Percentiles rank a stretch among this genome's conserved stretches.
Evolutionary conservation across 345 rosid species (phyloP).

Genomic region (Gossypioides kirkii): DNA sequence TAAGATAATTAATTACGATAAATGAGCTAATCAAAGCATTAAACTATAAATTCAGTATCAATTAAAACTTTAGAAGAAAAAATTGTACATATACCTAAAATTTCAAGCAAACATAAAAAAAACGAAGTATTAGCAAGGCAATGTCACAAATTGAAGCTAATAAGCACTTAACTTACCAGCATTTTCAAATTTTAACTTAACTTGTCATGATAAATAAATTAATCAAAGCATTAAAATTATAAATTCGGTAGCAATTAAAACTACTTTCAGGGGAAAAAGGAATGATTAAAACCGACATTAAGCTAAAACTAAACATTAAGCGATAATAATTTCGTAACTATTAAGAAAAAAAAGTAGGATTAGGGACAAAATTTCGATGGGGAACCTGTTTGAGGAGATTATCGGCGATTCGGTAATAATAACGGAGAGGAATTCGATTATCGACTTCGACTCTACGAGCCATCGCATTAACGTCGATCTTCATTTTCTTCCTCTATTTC

Average conservation of each 20-base stretch:
- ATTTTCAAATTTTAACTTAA: slow-evolving; percentile 7
- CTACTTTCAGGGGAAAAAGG: neutral
- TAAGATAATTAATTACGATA: neutral
- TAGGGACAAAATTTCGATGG: neutral
- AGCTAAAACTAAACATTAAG: slow-evolving; percentile 1
- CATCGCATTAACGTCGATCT: slow-evolving; percentile 52
- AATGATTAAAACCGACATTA: neutral
- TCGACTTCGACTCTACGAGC: slow-evolving; percentile 77
- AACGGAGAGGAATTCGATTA: slow-evolving; percentile 59
- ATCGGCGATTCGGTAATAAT: slow-evolving; percentile 77
- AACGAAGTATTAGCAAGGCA: neutral
- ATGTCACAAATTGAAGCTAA: neutral
- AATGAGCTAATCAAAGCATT: neutral
- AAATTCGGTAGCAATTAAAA: neutral
- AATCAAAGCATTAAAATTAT: neutral
- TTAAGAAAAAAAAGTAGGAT: neutral
- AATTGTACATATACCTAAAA: neutral
- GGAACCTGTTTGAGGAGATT: slow-evolving; percentile 84
- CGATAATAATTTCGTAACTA: neutral
- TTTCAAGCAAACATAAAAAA: neutral
- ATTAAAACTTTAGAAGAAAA: neutral
- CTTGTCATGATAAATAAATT: neutral
- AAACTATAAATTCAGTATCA: too few species aligned
- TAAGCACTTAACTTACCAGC: neutral
- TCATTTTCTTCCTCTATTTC: slow-evolving; percentile 37